Base-by-base conservation (phyloP, 2,329 filamentous ascomycete species). In the Ophiocordyceps australis region DNA sequence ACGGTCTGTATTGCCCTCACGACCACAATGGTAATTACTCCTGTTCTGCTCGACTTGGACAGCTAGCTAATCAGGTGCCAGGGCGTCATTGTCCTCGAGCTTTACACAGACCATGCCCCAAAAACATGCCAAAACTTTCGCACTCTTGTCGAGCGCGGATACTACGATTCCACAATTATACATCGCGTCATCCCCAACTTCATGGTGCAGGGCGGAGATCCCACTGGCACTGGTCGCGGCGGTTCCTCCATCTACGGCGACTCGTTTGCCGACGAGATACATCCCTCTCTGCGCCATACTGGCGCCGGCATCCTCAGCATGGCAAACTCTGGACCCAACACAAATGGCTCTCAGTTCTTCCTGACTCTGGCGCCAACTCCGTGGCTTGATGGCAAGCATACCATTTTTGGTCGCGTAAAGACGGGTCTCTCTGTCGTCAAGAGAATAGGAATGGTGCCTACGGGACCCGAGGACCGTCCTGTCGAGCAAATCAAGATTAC, bases 361-460 rank as follows among this genome's bases (percentile, higher is more conserved):
- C 73, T 98, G 37, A 95, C 89, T 0, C 62, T 95, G 18, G 86
- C 83, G 7, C 86, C 86, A 5, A 86, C 89, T 11, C 89, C 89
- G 1, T 95, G 86, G 86, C 55, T 98, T 31, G 89, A 98, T 52
- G 83, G 85, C 14, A 94, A 93, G 52, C 86, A 98, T 49, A 92
- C 85, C 9, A 91, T 98, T 37, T 98, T 98, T 46, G 89, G 89
- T 1, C 60, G 86, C 28, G 83, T 98, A 20, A 85, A 78, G 56
- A 67, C 54, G 28, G 89, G 89, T 0, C 70, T 95, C 65, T 60
- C 65, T 29, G 62, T 86, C n/a, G 73, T 95, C 16, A 74, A 81
- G 57, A 65, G 82, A 36, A 79, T 98, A 69, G 89, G 85, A 0
- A 47, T 89, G 30, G 82, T 93, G 25, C 81, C 78, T 56, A 93